phyloP scores from a whole-genome alignment of 1,284 basidiomycete genomes.

The Wallemia ichthyophaga region DNA sequence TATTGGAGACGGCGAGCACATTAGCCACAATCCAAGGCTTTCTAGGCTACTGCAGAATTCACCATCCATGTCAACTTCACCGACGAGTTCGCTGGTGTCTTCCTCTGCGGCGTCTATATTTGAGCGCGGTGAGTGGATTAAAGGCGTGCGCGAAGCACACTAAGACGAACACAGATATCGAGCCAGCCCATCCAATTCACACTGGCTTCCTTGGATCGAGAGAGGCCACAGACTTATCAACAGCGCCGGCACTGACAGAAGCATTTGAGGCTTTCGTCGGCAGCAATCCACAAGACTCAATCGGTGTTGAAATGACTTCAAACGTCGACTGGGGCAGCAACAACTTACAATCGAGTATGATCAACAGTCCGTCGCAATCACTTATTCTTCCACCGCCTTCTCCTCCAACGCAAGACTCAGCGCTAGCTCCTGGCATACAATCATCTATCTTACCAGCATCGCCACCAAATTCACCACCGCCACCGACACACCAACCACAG shows the following conservation, averaged over 20 bases:
- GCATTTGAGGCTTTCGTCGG: neutral
- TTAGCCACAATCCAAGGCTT: neutral
- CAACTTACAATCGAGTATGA: neutral
- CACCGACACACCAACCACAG: neutral
- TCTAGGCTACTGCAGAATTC: neutral
- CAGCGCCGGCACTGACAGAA: neutral
- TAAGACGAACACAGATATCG: neutral
- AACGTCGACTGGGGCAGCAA: neutral
- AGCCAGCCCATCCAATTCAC: neutral
- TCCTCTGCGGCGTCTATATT: neutral
- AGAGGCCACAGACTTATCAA: neutral
- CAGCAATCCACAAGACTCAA: neutral
- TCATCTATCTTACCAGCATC: neutral
- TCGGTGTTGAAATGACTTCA: neutral
- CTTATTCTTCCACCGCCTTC: neutral
- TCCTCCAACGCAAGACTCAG: neutral
- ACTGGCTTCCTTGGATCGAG: neutral
- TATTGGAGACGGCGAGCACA: neutral
- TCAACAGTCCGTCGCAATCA: neutral
- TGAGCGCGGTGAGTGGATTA: conserved; percentile 1
- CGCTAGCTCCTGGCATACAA: too few relatives aligned
- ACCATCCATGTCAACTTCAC: neutral
- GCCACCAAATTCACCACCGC: neutral
- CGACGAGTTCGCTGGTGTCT: neutral
- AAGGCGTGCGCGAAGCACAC: neutral